These are phyloP conservation scores for Diplotaxis tenuifolia DNA, from an alignment of 345 rosid species.

Conservation along the genomic window DNA sequence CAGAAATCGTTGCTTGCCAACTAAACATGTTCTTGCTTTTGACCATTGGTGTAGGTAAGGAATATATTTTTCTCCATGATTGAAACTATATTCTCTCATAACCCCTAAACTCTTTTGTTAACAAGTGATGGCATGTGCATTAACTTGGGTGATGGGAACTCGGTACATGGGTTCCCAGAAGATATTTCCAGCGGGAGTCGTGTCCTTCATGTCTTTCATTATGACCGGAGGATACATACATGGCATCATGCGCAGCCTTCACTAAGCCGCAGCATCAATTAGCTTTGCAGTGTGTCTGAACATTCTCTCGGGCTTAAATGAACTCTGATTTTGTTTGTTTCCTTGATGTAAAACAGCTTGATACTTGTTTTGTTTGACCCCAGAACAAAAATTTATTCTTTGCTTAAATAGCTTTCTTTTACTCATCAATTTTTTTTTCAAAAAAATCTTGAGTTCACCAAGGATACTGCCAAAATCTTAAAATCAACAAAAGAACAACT, in stretches of 20 bases:
- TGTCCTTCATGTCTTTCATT: constrained; percentile 69
- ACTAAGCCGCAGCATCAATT: constrained; percentile 13
- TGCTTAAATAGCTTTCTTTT: neutral
- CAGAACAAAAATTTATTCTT: too few species aligned
- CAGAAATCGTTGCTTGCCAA: constrained; percentile 79
- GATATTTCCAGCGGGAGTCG: constrained; percentile 92
- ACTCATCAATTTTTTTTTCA: neutral
- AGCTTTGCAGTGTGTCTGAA: constrained; percentile 3
- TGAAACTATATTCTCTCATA: neutral
- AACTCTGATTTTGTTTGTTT: neutral
- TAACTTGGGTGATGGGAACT: constrained; percentile 76
- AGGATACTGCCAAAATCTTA: neutral
- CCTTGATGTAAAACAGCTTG: constrained; percentile 13
- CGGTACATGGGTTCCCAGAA: constrained; percentile 79
- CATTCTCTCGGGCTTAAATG: neutral
- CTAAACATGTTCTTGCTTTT: constrained; percentile 76
- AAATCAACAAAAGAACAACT: neutral
- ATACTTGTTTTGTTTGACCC: constrained; percentile 3
- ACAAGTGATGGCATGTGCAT: constrained; percentile 69
- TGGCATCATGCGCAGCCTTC: constrained; percentile 72
- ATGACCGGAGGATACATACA: constrained; percentile 91
- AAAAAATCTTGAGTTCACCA: neutral
- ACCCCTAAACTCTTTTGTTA: neutral
- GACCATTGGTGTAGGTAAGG: constrained; percentile 84
- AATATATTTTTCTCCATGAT: neutral